Conservation (phyloP, 768 basidiomycete genomes). For the Amanita polypyramis region DNA sequence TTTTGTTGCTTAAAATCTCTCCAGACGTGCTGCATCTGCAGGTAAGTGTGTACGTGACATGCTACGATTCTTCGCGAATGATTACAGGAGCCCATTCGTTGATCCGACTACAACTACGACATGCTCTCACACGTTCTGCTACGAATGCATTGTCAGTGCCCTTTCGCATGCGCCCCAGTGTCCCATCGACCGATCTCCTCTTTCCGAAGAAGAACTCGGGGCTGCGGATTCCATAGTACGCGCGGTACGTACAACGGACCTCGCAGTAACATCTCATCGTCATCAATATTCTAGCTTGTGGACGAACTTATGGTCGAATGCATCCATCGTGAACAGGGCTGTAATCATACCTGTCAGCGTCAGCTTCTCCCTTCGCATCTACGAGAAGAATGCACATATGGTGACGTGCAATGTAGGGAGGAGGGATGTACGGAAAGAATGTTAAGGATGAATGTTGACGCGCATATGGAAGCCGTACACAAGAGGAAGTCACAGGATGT, state of each 20-base stretch:
- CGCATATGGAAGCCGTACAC: constrained; percentile 17
- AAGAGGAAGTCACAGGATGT: background rate
- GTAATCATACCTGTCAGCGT: constrained; percentile 52
- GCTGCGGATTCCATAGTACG: constrained; percentile 71
- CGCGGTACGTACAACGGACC: constrained; percentile 37
- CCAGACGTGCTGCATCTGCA: constrained; percentile 73
- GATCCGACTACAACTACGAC: constrained; percentile 66
- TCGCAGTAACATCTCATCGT: background rate
- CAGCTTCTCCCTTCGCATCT: constrained; percentile 57
- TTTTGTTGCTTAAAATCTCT: background rate
- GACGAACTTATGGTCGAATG: constrained; percentile 77
- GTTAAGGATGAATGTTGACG: constrained; percentile 31
- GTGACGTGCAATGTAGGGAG: constrained; percentile 40
- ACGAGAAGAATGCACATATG: constrained; percentile 48
- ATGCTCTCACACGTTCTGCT: constrained; percentile 82
- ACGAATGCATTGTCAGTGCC: constrained; percentile 67
- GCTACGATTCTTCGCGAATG: background rate
- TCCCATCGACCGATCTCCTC: constrained; percentile 72
- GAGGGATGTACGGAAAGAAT: constrained; percentile 33
- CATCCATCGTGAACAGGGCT: constrained; percentile 47
- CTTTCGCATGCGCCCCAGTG: constrained; percentile 61
- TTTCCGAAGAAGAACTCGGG: constrained; percentile 44
- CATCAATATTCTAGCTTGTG: constrained; percentile 44
- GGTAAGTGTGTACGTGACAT: constrained; percentile 23
- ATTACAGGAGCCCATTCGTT: constrained; percentile 53